Base-by-base conservation (phyloP, 116 monocot genomes). In the Posidonia oceanica region DNA sequence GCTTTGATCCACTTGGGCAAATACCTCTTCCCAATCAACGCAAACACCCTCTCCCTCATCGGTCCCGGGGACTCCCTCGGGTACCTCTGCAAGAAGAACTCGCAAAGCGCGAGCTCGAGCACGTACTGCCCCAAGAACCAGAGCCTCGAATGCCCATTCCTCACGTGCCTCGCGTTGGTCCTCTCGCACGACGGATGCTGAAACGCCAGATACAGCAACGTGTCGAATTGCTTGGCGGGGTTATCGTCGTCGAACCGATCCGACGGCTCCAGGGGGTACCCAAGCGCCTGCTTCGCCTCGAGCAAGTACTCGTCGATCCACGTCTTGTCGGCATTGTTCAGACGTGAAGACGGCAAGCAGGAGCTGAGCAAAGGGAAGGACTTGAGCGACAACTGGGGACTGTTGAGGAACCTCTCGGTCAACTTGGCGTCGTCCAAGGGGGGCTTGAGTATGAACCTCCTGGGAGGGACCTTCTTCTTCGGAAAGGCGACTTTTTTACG, bases 281-380 rank as follows among this genome's bases (percentile, higher is more conserved):
- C 96, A 1, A 96, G 87, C 4, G 96, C 96, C 75, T 96, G 91
- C 74, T 96, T 96, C 17, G 96, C 92, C 71, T 96, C 96, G 12
- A 96, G 87, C 42, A 96, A 89, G 85, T 91, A 91, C 80, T 96
- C 91, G 11, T 89, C 91, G 29, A 87, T 86, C 95, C 95, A 96
- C n/a, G 83, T 87, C 21, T 63, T 18, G 71, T 96, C 96, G 61
- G 91, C 89, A 65, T 75, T 78, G 79, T 83, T 85, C 22, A 96
- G 74, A 1, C 74, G 82, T 66, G 91, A 79, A 39, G 84, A 68
- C 7, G 96, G 96, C 23, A 96, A 75, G 78, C 95, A 91, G 44
- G 96, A 96, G 64, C 85, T 85, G 23, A 96, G 74, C 18, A 96
- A 42, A 6, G 91, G 96, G 70, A 96, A 89, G 29, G 92, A 70